Evolutionary conservation across 2,329 filamentous ascomycete genomes (phyloP), one percentile per base, ranked within the genome.

Genomic region (Trichoderma lentiforme): DNA sequence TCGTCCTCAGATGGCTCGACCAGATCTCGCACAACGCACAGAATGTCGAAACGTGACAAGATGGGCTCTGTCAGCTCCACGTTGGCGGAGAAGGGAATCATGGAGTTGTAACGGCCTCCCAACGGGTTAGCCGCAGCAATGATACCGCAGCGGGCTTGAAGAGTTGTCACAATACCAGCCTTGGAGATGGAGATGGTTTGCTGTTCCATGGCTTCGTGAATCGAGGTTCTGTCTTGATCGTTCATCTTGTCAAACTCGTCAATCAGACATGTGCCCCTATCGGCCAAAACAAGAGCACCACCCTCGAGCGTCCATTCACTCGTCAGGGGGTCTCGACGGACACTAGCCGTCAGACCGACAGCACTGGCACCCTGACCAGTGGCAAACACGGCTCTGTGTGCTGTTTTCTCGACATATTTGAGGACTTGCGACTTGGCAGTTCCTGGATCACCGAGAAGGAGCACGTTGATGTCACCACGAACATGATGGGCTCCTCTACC

Each of bases 161-260:
- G 86, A 0, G 96, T 98, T 1, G 96, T 99, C 57, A 99, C 96
- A 73, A 99, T 99, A 82, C 96, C 96, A 0, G 96, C 96, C 81
- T 99, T 99, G 75, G 94, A 97, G 79, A 99, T 99, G 73, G 95
- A 98, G 76, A 99, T 99, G 1, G 96, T 99, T 83, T 99, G 96
- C 83, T 99, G 96, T 82, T 99, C 96, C 96, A 99, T 99, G 73
- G 96, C 96, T 86, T 99, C 96, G 87, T 99, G 96, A 76, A 99
- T 99, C 8, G 94, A 97, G 1, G 96, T 98, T 75, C 96, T 90
- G 81, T 99, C 96, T 80, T 98, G 94, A 80, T 99, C 96, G 81
- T 98, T 98, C 96, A 99, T 99, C 87, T 99, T 99, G 88, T 99
- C 96, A 78, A 99, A 99, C 83, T 99, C 96, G 78, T 99, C 96